Base-by-base conservation (phyloP, 306 rosid genomes). In the Vigna trinervia region DNA sequence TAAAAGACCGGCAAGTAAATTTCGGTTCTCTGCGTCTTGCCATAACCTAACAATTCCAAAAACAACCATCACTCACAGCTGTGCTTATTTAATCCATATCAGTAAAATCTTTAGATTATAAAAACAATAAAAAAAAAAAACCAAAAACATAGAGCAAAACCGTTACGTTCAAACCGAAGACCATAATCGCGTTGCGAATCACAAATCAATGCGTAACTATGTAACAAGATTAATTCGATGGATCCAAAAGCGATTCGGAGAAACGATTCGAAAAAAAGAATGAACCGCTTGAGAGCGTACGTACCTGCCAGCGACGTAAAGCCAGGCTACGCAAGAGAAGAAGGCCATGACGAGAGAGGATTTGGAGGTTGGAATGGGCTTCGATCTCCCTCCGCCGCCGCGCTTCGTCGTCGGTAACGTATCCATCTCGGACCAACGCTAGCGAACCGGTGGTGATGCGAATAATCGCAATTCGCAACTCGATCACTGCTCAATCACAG, bases 291-390 rank as follows among this genome's bases (percentile, higher is more conserved):
- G 46, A 41, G 12, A 12, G 46, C 4, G 46, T 26, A 0, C 8
- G 70, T 15, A 95, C 99, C 98, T 85, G 77, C 99, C 99, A 20
- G 98, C 98, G 50, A 95, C 98, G 81, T 95, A 95, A 30, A 95
- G 99, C 99, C 99, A 95, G 45, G 99, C 99, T 32, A 95, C 88
- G 75, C 99, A 95, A 28, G 99, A 95, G 87, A 91, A 89, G 84
- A 95, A 87, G 28, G 97, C 97, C 85, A 92, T 48, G 23, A 95
- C 28, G 19, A 95, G 85, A 1, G 99, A 91, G 7, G 99, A 93
- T 38, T 85, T 95, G 1, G 97, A 90, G 14, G 93, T 79, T 50
- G 73, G 92, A 71, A 77, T 74, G 45, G 86, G 78, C 89, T 92
- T 95, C 66, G 98, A 92, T 91, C 99, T 88, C 80, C 78, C 85